Conservation (phyloP, 2,329 filamentous ascomycete species). For the Aspergillus clavatus region DNA sequence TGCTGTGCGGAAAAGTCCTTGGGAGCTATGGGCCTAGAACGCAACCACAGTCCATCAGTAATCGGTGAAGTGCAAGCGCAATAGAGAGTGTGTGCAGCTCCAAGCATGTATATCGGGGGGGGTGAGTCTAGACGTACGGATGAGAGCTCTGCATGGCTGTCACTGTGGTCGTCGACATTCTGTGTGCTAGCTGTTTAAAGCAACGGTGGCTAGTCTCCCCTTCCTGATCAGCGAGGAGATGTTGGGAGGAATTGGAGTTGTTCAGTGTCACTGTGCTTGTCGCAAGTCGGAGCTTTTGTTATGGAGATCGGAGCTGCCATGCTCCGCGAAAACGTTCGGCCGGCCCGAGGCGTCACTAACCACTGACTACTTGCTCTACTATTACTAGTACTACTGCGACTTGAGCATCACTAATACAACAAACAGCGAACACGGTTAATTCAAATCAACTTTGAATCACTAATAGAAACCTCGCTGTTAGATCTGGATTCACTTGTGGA, state of each 20-base stretch:
- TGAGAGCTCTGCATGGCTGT: conserved; percentile 71
- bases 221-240: background rate
- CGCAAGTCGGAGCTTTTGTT: conserved; percentile 1
- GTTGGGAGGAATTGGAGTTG: background rate
- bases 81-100: conserved; percentile 4
- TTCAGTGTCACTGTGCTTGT: conserved; percentile 5
- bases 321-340: conserved; percentile 29
- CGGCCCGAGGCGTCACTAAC: conserved; percentile 16
- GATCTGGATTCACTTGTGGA: too few species aligned
- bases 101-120: background rate
- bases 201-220: background rate
- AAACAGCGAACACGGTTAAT: too few species aligned
- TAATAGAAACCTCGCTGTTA: too few species aligned
- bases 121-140: conserved; percentile 44
- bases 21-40: conserved; percentile 63
- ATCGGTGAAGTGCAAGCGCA: background rate
- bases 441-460: too few species aligned
- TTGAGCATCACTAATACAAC: too few species aligned
- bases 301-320: conserved; percentile 1
- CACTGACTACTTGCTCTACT: too few species aligned
- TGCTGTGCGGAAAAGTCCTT: conserved; percentile 85
- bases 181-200: conserved; percentile 1
- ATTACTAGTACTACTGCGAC: too few species aligned
- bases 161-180: conserved; percentile 80
- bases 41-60: conserved; percentile 10